A percentile compares a stretch with the other conserved stretches of the same genome.
Evolutionary conservation across 1,139 yeast species (phyloP).

Genomic region (Blastobotrys persicus): DNA sequence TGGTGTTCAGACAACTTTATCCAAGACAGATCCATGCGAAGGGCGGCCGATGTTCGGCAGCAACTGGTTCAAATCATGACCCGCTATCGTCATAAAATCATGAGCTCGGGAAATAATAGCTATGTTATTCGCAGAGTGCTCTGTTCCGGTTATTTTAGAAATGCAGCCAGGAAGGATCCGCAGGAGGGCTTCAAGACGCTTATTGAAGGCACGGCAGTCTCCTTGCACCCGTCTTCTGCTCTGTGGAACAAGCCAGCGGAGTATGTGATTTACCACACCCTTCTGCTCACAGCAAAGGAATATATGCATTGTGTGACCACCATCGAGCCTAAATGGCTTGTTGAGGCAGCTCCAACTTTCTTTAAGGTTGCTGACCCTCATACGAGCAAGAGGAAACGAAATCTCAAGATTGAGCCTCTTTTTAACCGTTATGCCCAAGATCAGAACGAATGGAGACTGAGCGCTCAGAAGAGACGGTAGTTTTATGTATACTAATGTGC

Average conservation of each 20-base stretch:
- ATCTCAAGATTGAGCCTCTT: conserved; percentile 61
- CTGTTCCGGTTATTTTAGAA: conserved; percentile 85
- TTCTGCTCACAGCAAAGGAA: conserved; percentile 78
- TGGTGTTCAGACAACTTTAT: conserved; percentile 86
- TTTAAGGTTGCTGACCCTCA: conserved; percentile 58
- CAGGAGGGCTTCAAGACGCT: conserved; percentile 78
- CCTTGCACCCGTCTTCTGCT: conserved; percentile 85
- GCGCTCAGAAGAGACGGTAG: conserved; percentile 37
- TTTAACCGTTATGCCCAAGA: conserved; percentile 53
- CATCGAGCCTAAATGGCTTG: conserved; percentile 82
- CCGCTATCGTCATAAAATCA: conserved; percentile 49
- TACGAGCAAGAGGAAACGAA: conserved; percentile 43
- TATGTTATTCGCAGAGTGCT: conserved; percentile 67
- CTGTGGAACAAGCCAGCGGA: conserved; percentile 71
- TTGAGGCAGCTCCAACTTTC: conserved; percentile 82
- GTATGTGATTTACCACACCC: conserved; percentile 79
- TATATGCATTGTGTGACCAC: conserved; percentile 87
- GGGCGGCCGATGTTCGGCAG: conserved; percentile 74
- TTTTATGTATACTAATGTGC: background rate
- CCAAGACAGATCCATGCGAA: conserved; percentile 73
- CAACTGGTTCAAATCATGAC: conserved; percentile 67
- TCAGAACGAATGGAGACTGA: conserved; percentile 55
- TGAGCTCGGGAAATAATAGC: conserved; percentile 51
- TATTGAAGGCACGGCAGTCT: conserved; percentile 73
- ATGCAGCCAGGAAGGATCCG: conserved; percentile 75